These are phyloP conservation scores for Murraya paniculata DNA, from an alignment of 345 rosid genomes.

Conservation along the genomic window DNA sequence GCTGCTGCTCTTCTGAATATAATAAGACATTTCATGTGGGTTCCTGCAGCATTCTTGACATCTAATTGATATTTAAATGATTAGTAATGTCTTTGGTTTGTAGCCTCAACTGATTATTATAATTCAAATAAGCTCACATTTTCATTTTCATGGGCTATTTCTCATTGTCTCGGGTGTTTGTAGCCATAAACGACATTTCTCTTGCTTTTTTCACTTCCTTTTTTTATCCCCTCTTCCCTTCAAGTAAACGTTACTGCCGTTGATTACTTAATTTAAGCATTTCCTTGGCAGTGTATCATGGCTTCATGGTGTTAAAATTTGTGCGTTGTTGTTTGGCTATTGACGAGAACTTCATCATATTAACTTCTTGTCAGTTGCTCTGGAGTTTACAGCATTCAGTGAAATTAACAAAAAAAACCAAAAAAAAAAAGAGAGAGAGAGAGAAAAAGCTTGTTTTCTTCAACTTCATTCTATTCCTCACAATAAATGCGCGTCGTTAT, in stretches of 20 bases:
- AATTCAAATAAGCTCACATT: neutral
- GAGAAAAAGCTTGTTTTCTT: too few species aligned
- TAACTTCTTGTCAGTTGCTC: neutral
- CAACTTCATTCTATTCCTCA: neutral
- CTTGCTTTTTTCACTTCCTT: neutral
- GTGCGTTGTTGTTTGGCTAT: neutral
- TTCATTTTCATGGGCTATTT: conserved; percentile 11
- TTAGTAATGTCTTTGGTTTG: neutral
- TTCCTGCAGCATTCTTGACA: neutral
- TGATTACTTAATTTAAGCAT: neutral
- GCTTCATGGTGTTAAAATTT: neutral
- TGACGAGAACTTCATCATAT: neutral
- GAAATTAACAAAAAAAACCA: too few species aligned
- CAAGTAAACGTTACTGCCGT: neutral
- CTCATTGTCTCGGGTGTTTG: neutral
- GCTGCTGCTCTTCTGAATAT: neutral
- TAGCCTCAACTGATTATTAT: neutral
- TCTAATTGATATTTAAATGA: conserved; percentile 9
- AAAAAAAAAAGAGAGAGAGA: too few species aligned
- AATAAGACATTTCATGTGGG: neutral
- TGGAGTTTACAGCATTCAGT: neutral
- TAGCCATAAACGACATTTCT: conserved; percentile 4
- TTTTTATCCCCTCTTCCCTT: neutral
- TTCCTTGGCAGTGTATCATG: neutral
- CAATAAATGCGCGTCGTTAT: neutral